These are phyloP conservation scores for Pyrenula massariospora DNA, from an alignment of 495 filamentous ascomycete genomes.

Conservation along the genomic window DNA sequence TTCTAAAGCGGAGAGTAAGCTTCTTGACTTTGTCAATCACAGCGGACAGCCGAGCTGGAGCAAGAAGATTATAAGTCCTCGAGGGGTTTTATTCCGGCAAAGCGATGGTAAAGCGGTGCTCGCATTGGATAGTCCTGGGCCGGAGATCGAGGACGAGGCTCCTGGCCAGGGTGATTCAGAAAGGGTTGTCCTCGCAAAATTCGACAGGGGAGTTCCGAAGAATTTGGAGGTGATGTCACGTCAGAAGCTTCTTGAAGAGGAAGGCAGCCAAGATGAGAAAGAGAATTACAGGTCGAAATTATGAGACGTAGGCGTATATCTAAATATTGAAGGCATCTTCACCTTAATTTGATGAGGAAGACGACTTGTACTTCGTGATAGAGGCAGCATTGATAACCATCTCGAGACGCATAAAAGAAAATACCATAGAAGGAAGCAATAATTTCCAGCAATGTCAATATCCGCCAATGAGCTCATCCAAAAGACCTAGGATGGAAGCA, in stretches of 20 bases:
- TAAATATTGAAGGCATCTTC: too few relatives aligned
- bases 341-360: too few relatives aligned
- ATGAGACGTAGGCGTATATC: too few relatives aligned
- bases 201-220: slow-evolving; percentile 42
- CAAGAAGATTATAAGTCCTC: slow-evolving; percentile 67
- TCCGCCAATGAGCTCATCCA: too few relatives aligned
- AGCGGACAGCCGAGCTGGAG: slow-evolving; percentile 53
- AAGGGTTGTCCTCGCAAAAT: slow-evolving; percentile 59
- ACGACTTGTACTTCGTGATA: too few relatives aligned
- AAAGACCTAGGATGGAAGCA: too few relatives aligned
- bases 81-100: slow-evolving; percentile 38
- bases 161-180: slow-evolving; percentile 55
- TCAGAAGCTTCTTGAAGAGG: slow-evolving; percentile 34
- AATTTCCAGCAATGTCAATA: too few relatives aligned
- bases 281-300: neutral
- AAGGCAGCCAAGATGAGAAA: neutral
- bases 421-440: too few relatives aligned
- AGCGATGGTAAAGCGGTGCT: slow-evolving; percentile 50
- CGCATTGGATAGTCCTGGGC: slow-evolving; percentile 57
- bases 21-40: slow-evolving; percentile 46
- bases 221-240: slow-evolving; percentile 42
- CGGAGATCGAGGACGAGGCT: slow-evolving; percentile 49
- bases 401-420: too few relatives aligned
- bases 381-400: too few relatives aligned
- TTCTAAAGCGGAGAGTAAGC: slow-evolving; percentile 35